Evolutionary conservation across 805 yeast species (phyloP).

Genomic region (Schwanniomyces polymorphus): DNA sequence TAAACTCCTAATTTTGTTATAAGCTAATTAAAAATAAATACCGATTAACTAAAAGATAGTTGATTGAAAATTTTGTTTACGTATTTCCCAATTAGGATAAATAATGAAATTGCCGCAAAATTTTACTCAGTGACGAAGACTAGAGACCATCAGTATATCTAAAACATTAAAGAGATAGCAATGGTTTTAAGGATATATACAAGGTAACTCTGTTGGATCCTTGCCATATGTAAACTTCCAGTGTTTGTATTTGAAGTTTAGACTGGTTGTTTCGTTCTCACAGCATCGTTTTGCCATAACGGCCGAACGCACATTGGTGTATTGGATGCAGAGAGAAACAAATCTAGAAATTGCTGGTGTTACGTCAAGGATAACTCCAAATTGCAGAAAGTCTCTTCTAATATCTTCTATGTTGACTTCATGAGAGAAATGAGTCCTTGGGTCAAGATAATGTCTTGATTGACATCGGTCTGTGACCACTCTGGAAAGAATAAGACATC

Average conservation of each 20-base stretch:
- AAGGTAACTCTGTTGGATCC: constrained; percentile 64
- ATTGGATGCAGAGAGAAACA: constrained; percentile 61
- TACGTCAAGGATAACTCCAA: constrained; percentile 62
- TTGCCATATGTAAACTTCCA: constrained; percentile 71
- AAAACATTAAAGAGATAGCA: background rate
- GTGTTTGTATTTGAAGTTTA: constrained; percentile 48
- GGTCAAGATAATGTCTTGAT: constrained; percentile 40
- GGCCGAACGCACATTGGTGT: constrained; percentile 58
- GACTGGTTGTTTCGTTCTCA: constrained; percentile 24
- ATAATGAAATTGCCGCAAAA: constrained; percentile 3
- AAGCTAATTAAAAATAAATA: background rate
- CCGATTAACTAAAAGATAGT: background rate
- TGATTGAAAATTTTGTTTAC: constrained; percentile 6
- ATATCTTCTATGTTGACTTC: constrained; percentile 48
- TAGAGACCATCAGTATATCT: background rate
- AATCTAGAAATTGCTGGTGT: constrained; percentile 68
- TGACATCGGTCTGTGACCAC: constrained; percentile 18
- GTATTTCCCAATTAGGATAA: constrained; percentile 7
- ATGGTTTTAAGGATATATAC: constrained; percentile 20
- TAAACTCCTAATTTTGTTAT: background rate
- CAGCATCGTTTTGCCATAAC: constrained; percentile 54
- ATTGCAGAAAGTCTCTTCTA: constrained; percentile 49
- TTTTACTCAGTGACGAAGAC: background rate
- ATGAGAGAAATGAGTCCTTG: constrained; percentile 38
- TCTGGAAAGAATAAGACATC: constrained; percentile 49